A percentile compares a stretch with the other conserved stretches of the same genome.
phyloP scores from a whole-genome alignment of 768 basidiomycete species.

The Kwoniella europaea region DNA sequence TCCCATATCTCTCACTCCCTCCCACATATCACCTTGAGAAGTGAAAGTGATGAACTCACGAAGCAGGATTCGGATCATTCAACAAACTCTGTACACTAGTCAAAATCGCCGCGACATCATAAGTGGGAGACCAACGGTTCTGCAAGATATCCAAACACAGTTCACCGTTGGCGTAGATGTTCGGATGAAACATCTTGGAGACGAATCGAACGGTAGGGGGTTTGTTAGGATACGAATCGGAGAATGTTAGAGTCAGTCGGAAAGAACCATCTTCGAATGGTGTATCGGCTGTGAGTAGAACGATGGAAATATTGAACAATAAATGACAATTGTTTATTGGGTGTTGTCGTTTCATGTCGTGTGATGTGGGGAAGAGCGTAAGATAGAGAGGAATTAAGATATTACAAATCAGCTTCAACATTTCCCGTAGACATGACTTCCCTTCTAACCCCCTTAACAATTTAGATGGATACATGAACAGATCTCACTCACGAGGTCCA shows the following conservation, averaged over 20 bases:
- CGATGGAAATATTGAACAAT: no score
- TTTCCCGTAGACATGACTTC: background rate
- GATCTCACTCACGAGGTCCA: slow-evolving; percentile 76
- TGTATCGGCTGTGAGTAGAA: slow-evolving; percentile 93
- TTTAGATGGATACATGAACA: background rate
- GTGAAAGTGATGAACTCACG: slow-evolving; percentile 57
- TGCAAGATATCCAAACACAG: slow-evolving; percentile 98
- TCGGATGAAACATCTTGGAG: slow-evolving; percentile 96
- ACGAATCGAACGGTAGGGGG: slow-evolving; percentile 97
- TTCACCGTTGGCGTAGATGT: slow-evolving; percentile 97
- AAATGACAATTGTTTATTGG: no score
- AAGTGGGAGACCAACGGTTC: slow-evolving; percentile 98
- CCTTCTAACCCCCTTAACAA: background rate
- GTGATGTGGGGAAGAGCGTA: no score
- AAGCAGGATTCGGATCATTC: slow-evolving; percentile 95
- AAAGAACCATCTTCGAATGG: slow-evolving; percentile 99
- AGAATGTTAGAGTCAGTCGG: slow-evolving; percentile 91
- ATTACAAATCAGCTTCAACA: background rate
- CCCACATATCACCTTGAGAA: background rate
- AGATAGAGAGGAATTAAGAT: no score
- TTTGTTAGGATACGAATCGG: slow-evolving; percentile 98
- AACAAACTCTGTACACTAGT: slow-evolving; percentile 94
- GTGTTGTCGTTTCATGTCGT: no score
- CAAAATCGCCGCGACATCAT: slow-evolving; percentile 97
- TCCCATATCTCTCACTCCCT: slow-evolving; percentile 1